These are phyloP conservation scores for Neurospora sublineolata DNA, from an alignment of 495 filamentous ascomycete genomes.

Conservation along the genomic window DNA sequence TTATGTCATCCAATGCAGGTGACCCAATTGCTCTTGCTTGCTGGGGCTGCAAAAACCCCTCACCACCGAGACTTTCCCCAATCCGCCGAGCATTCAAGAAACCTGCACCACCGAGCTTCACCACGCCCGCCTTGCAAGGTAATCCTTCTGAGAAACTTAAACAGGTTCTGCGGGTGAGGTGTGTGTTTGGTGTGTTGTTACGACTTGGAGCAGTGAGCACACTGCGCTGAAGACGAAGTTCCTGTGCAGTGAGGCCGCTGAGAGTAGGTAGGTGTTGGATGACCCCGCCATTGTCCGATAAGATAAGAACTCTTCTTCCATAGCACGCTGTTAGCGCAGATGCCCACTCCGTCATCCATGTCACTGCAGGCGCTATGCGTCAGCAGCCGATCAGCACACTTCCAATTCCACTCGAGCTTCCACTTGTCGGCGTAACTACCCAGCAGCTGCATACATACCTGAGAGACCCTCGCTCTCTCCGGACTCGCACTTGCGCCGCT, in stretches of 20 bases:
- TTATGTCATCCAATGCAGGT: neutral
- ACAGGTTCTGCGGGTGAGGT: neutral
- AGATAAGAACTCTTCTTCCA: slow-evolving; percentile 8
- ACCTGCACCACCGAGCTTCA: neutral
- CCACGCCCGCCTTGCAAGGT: neutral
- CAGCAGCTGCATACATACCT: neutral
- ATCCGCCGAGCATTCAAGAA: neutral
- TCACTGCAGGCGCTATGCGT: neutral
- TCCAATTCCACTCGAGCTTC: neutral
- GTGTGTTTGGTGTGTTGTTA: neutral
- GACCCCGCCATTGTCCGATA: neutral
- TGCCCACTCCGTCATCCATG: neutral
- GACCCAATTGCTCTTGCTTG: neutral
- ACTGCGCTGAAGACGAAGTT: neutral
- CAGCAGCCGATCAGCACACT: neutral
- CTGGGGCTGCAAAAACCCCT: neutral
- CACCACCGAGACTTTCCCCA: neutral
- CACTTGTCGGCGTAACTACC: neutral
- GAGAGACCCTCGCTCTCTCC: neutral
- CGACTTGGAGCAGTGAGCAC: neutral
- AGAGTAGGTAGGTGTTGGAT: neutral
- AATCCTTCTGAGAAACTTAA: neutral
- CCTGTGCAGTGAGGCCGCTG: neutral
- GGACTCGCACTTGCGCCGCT: neutral
- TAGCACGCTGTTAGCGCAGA: neutral